Evolutionary conservation across 345 rosid genomes (phyloP).

Genomic region (Orychophragmus violaceus): DNA sequence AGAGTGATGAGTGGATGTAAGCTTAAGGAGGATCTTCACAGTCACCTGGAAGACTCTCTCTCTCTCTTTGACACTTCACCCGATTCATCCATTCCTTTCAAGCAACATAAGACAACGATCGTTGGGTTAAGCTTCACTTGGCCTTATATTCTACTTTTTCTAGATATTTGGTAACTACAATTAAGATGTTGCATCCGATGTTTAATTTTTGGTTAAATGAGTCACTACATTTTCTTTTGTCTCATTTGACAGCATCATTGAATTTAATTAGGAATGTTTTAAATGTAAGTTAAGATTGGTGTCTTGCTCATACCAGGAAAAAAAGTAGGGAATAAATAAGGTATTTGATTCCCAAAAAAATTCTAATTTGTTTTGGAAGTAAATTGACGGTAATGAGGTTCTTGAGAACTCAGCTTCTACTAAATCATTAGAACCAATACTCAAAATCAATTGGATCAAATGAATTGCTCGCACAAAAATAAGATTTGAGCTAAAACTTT

Average conservation of each 20-base stretch:
- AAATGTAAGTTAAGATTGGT: background rate
- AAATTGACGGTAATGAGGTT: background rate
- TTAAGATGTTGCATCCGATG: constrained; percentile 16
- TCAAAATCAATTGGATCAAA: background rate
- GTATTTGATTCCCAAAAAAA: background rate
- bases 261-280: background rate
- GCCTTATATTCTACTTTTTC: background rate
- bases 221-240: background rate
- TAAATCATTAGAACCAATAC: background rate
- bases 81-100: constrained; percentile 25
- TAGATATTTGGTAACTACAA: background rate
- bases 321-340: background rate
- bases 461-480: background rate
- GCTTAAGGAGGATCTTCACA: constrained; percentile 12
- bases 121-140: constrained; percentile 9
- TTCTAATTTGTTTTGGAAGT: background rate
- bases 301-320: background rate
- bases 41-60: constrained; percentile 22
- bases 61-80: constrained; percentile 26
- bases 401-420: background rate
- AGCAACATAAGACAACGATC: constrained; percentile 27
- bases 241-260: background rate
- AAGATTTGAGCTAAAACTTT: background rate
- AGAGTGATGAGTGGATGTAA: constrained; percentile 4
- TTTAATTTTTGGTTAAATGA: background rate